Percentiles rank a stretch among this genome's conserved stretches.
These are phyloP conservation scores for Zanthoxylum bungeanum DNA, from an alignment of 345 rosid species.

Conservation along the genomic window DNA sequence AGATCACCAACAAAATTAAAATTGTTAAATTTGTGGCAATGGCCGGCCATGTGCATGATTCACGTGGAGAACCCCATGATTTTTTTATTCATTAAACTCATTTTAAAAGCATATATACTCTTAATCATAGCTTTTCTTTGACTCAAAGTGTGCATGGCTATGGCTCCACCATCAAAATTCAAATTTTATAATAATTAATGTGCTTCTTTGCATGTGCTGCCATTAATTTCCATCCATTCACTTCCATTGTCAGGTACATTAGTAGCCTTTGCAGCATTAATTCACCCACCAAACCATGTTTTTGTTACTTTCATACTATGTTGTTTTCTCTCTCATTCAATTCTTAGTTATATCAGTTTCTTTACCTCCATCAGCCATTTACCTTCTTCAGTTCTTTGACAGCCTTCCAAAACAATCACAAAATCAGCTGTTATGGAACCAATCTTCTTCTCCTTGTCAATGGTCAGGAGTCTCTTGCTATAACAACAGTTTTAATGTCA, in stretches of 20 bases:
- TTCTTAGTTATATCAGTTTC: slow-evolving; percentile 16
- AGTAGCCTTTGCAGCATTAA: not conserved
- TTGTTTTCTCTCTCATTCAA: slow-evolving; percentile 11
- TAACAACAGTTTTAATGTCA: slow-evolving; percentile 23
- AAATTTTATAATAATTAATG: not conserved
- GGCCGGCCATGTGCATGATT: not conserved
- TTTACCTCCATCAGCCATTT: slow-evolving; percentile 19
- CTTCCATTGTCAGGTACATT: not conserved
- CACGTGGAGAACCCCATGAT: not conserved
- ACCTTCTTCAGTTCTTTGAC: slow-evolving; percentile 29
- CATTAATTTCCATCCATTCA: not conserved
- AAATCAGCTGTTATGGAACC: slow-evolving; percentile 32
- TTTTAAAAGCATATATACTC: not conserved
- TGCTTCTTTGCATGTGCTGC: slow-evolving; percentile 11
- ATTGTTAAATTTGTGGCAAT: not conserved
- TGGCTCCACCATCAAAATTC: not conserved
- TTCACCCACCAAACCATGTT: slow-evolving; percentile 21
- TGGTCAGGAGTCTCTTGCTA: slow-evolving; percentile 39
- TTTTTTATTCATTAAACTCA: not conserved
- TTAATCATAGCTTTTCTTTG: slow-evolving; percentile 1
- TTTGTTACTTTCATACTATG: slow-evolving; percentile 5
- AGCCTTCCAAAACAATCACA: slow-evolving; percentile 34
- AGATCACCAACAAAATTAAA: not conserved
- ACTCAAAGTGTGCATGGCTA: not conserved
- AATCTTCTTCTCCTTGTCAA: slow-evolving; percentile 27